These are phyloP conservation scores for Flaveria linearis DNA, from an alignment of 129 eudicot genomes.

Conservation along the genomic window DNA sequence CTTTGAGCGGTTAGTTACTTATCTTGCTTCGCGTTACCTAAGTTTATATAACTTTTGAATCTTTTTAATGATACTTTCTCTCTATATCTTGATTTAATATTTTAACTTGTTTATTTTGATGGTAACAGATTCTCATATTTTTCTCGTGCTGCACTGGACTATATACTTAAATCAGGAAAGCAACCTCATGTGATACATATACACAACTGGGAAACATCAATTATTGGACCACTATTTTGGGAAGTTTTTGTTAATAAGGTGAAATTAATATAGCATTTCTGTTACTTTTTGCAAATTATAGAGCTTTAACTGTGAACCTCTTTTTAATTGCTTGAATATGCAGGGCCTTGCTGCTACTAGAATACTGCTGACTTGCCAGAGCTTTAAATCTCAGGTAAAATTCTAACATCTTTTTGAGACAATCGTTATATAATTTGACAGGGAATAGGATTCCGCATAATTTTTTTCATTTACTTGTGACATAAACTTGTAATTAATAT, in stretches of 20 bases:
- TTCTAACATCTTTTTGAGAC: constrained; percentile 1
- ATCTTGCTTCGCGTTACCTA: neutral
- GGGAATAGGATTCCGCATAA: neutral
- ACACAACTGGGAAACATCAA: constrained; percentile 77
- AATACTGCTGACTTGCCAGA: constrained; percentile 63
- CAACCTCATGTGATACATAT: constrained; percentile 65
- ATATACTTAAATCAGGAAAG: constrained; percentile 66
- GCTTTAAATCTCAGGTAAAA: constrained; percentile 56
- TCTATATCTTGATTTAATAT: constrained; percentile 8
- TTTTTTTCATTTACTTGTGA: neutral
- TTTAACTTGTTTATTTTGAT: constrained; percentile 22
- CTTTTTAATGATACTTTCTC: neutral
- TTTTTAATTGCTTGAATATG: constrained; percentile 11
- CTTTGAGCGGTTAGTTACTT: constrained; percentile 60
- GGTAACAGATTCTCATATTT: constrained; percentile 67
- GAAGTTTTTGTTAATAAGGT: constrained; percentile 78
- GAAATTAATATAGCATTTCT: constrained; percentile 2
- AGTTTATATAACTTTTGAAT: neutral
- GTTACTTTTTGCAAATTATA: neutral
- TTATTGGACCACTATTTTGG: constrained; percentile 73
- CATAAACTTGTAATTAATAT: neutral
- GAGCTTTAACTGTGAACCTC: neutral
- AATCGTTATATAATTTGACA: neutral
- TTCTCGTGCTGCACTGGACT: constrained; percentile 75
- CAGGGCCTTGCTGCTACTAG: constrained; percentile 63